Evolutionary conservation across 495 filamentous ascomycete genomes (phyloP).

Genomic region (Articulospora tetracladia): DNA sequence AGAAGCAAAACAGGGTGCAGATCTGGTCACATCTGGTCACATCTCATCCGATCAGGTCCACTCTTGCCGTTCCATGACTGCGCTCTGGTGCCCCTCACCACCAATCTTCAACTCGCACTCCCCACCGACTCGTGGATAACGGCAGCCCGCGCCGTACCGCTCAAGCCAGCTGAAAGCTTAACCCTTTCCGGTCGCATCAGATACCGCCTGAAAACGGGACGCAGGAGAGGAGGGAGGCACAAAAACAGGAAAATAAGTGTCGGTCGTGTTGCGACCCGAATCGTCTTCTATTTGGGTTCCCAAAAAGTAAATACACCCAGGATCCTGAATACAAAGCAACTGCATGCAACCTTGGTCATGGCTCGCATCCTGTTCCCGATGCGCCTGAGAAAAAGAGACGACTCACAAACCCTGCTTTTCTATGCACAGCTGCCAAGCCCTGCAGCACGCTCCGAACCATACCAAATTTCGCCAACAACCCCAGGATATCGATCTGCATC

Average conservation of each 20-base stretch:
- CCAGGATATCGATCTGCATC: not conserved
- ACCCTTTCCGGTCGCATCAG: too few species aligned
- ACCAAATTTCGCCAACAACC: too few species aligned
- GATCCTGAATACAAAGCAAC: not conserved
- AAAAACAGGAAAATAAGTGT: not conserved
- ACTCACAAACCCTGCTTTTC: not conserved
- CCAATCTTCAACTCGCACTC: too few species aligned
- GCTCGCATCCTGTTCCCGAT: slow-evolving; percentile 10
- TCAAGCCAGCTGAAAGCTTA: too few species aligned
- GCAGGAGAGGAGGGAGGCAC: not conserved
- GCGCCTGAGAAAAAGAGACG: not conserved
- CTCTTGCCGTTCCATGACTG: too few species aligned
- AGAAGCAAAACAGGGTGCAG: not conserved
- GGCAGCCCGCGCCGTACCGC: too few species aligned
- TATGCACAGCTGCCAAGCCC: not conserved
- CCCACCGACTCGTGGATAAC: too few species aligned
- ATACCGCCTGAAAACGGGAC: too few species aligned
- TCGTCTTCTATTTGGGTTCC: not conserved
- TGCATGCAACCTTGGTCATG: not conserved
- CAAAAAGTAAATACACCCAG: not conserved
- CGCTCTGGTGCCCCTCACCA: too few species aligned
- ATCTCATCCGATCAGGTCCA: too few species aligned
- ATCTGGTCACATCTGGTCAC: not conserved
- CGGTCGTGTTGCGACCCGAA: not conserved
- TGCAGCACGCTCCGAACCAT: too few species aligned